Base-by-base conservation (phyloP, 2,329 filamentous ascomycete species). In the Aspergillus sp. region DNA sequence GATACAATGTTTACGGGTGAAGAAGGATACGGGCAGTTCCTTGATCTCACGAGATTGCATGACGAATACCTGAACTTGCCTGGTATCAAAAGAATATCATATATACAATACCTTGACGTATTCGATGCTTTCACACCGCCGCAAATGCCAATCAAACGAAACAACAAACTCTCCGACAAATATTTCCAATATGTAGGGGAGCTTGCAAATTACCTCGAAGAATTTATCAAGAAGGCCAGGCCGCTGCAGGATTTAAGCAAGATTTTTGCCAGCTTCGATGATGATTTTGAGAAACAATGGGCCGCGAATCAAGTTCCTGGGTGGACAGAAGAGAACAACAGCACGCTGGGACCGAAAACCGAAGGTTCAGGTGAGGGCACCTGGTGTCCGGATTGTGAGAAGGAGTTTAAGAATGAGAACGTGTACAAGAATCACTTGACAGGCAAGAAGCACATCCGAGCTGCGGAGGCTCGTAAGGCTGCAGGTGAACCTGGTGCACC, bases 1-100 rank as follows among this genome's bases (percentile, higher is more conserved):
- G 93, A 98, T 70, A 86, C 86, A 57, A 89, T 98, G 80, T 99
- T 99, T 75, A 96, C 92, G 0, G 95, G 95, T 61, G 96, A 99
- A 75, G 95, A 99, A 74, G 89, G 89, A 0, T 97, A 89, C 68
- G 95, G 95, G 44, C 89, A 91, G 66, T 99, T 91, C 75, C 90
- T 99, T 68, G 95, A 99, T 73, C 78, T 99, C 47, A 93, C 89
- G 17, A 84, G 82, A 40, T 85, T 87, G 64, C 93, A 98, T 75
- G 93, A 98, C 70, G 82, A 89, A 13, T 99, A 92, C 71, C 82
- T 97, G 59, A 99, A 99, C 70, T 81, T 99, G 8, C 89, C 91
- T 2, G 88, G 89, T 8, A 86, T 93, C 19, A 96, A 96, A 75
- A 86, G 93, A 53, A 78, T 95, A 42, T 89, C 86, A 15, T 99